A percentile compares a stretch with the other conserved stretches of the same genome.
These are phyloP conservation scores for Pisolithus marmoratus DNA, from an alignment of 768 basidiomycete genomes.

Conservation along the genomic window DNA sequence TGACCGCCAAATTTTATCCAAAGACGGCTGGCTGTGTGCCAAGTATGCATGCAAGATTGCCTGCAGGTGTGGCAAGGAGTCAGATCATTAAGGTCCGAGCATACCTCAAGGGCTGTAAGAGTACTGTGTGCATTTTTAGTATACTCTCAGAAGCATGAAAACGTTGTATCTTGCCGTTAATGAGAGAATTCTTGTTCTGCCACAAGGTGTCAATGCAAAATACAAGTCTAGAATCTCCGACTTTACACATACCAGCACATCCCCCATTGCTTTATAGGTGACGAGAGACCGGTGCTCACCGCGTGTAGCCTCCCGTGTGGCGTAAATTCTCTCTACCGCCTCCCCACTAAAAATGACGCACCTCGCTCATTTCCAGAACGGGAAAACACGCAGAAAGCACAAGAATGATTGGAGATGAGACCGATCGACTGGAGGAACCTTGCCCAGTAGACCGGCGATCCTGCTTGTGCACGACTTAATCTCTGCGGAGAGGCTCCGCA, in stretches of 20 bases:
- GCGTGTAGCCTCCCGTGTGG: slow-evolving; percentile 46
- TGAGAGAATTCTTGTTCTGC: slow-evolving; percentile 69
- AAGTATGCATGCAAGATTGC: slow-evolving; percentile 74
- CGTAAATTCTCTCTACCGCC: slow-evolving; percentile 10
- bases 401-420: slow-evolving; percentile 59
- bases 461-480: slow-evolving; percentile 46
- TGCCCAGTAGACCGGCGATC: slow-evolving; percentile 31
- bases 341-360: slow-evolving; percentile 19
- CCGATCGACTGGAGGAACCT: slow-evolving; percentile 41
- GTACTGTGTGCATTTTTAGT: slow-evolving; percentile 42
- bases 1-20: slow-evolving; percentile 75
- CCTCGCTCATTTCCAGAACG: slow-evolving; percentile 48
- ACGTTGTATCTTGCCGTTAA: slow-evolving; percentile 45
- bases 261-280: slow-evolving; percentile 76
- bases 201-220: slow-evolving; percentile 36
- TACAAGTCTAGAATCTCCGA: background rate
- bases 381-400: slow-evolving; percentile 64
- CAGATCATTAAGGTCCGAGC: background rate
- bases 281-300: slow-evolving; percentile 47
- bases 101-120: slow-evolving; percentile 72
- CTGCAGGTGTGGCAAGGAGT: slow-evolving; percentile 32
- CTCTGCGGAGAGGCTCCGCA: slow-evolving; percentile 42
- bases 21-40: slow-evolving; percentile 55
- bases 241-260: slow-evolving; percentile 49
- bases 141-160: slow-evolving; percentile 3